Evolutionary conservation across 805 yeast species (phyloP).

Genomic region (Myxozyma sirexii): DNA sequence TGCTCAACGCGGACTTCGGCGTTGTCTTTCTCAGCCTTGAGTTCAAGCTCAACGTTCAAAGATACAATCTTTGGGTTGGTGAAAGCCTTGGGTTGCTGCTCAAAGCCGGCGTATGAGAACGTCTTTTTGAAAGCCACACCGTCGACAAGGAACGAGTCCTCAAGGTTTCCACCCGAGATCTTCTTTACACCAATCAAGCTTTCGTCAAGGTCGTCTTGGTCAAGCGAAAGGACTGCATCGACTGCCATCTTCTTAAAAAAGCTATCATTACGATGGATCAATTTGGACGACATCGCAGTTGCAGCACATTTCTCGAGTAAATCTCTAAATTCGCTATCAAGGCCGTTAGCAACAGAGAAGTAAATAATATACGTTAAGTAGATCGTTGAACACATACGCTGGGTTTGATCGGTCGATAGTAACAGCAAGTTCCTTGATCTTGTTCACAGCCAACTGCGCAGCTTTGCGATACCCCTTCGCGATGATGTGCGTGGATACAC

Average conservation of each 20-base stretch:
- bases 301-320: slow-evolving; percentile 88
- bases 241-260: slow-evolving; percentile 97
- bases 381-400: slow-evolving; percentile 32
- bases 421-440: slow-evolving; percentile 73
- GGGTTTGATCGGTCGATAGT: slow-evolving; percentile 59
- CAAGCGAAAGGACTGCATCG: slow-evolving; percentile 87
- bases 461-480: slow-evolving; percentile 87
- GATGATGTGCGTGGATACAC: slow-evolving; percentile 87
- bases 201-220: slow-evolving; percentile 83
- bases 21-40: slow-evolving; percentile 97
- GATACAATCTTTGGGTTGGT: slow-evolving; percentile 76
- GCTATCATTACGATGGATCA: slow-evolving; percentile 81
- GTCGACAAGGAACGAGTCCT: slow-evolving; percentile 82
- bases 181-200: slow-evolving; percentile 90
- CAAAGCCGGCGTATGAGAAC: slow-evolving; percentile 97
- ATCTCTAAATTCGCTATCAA: slow-evolving; percentile 59
- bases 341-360: background rate
- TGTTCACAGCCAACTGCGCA: slow-evolving; percentile 70
- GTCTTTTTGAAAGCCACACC: slow-evolving; percentile 99
- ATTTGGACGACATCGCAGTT: slow-evolving; percentile 96
- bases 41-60: slow-evolving; percentile 89
- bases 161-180: slow-evolving; percentile 95
- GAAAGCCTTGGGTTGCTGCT: slow-evolving; percentile 93
- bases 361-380: background rate
- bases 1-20: slow-evolving; percentile 97